Evolutionary conservation across 768 basidiomycete species (phyloP).

Genomic region (Pisolithus orientalis): DNA sequence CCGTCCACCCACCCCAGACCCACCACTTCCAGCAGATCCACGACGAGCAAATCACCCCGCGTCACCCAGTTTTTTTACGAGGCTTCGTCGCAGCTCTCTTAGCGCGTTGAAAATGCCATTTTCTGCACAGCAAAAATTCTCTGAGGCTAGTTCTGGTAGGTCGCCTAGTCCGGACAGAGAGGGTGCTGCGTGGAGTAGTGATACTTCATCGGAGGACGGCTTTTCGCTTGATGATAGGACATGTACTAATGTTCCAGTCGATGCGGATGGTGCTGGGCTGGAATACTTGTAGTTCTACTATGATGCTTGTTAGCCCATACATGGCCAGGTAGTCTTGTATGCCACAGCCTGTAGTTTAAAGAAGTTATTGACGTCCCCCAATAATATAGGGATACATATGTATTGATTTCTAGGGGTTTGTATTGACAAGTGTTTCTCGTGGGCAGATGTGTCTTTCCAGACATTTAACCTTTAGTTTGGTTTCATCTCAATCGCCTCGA

Average conservation of each 20-base stretch:
- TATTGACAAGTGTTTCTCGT: no score
- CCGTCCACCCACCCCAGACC: background rate
- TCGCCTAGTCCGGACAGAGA: slow-evolving; percentile 24
- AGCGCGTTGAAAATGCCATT: slow-evolving; percentile 37
- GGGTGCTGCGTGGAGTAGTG: slow-evolving; percentile 50
- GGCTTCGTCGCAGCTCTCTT: slow-evolving; percentile 40
- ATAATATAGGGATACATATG: no score
- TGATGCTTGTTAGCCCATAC: background rate
- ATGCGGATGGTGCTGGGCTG: slow-evolving; percentile 16
- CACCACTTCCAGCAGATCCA: background rate
- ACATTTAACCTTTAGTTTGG: no score
- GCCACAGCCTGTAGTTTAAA: no score
- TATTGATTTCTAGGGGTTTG: no score
- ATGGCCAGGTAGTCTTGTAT: no score
- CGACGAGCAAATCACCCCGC: slow-evolving; percentile 10
- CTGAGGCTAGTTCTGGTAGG: slow-evolving; percentile 15
- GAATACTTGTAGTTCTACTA: slow-evolving; percentile 15
- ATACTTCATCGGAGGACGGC: slow-evolving; percentile 51
- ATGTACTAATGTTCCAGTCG: slow-evolving; percentile 2
- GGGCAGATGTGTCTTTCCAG: no score
- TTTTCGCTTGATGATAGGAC: slow-evolving; percentile 12
- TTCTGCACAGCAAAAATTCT: slow-evolving; percentile 17
- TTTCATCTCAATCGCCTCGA: no score
- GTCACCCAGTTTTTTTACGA: slow-evolving; percentile 34
- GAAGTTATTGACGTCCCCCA: no score